phyloP scores from a whole-genome alignment of 2,329 filamentous ascomycete species.

The Pseudogymnoascus sp. region DNA sequence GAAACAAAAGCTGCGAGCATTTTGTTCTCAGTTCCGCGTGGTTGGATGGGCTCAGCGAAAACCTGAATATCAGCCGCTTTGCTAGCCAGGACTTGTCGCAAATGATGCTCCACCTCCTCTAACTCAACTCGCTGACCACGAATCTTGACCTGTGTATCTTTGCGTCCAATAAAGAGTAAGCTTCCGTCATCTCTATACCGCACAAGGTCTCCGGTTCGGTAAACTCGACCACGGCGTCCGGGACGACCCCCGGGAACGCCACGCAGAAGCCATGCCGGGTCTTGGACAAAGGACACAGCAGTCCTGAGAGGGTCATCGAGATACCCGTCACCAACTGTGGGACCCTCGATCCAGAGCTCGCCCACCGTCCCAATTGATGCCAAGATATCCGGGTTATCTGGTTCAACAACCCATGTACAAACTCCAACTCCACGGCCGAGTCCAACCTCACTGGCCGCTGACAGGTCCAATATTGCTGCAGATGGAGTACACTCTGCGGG shows the following conservation, averaged over 20 bases:
- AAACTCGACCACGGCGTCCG: constrained; percentile 18
- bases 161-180: constrained; percentile 56
- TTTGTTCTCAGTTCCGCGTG: background rate
- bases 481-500: constrained; percentile 18
- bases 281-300: constrained; percentile 30
- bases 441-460: background rate
- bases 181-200: constrained; percentile 50
- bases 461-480: background rate
- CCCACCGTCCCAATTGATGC: constrained; percentile 32
- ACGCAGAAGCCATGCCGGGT: constrained; percentile 26
- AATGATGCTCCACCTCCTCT: constrained; percentile 44
- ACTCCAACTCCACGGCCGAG: background rate
- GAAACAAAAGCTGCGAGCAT: background rate
- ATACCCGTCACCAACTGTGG: constrained; percentile 35
- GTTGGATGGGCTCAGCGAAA: background rate
- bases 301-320: constrained; percentile 35
- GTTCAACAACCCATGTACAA: constrained; percentile 36
- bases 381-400: constrained; percentile 32
- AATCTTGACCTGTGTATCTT: constrained; percentile 60
- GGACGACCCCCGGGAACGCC: background rate
- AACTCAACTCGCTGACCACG: constrained; percentile 59
- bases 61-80: background rate
- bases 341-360: constrained; percentile 36
- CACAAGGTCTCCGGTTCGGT: constrained; percentile 31
- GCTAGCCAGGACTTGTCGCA: background rate